Conservation (phyloP, 441 rosid species). For the Erodium chrysanthum region DNA sequence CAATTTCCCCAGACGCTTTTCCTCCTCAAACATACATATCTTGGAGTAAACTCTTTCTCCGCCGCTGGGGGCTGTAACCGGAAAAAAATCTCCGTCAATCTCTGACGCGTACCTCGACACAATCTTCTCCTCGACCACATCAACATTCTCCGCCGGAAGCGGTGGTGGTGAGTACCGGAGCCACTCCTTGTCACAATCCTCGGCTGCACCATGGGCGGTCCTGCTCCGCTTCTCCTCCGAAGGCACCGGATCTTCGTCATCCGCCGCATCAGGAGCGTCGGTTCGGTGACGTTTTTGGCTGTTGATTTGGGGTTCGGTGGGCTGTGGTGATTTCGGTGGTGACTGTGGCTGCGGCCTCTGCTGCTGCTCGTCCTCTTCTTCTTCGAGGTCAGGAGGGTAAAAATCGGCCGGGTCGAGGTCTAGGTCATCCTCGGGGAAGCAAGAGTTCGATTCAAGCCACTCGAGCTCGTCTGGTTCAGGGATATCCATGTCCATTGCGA, state of each 20-base stretch:
- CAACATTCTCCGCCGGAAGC: conserved; percentile 28
- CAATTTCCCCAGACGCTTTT: conserved; percentile 33
- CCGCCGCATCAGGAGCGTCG: conserved; percentile 21
- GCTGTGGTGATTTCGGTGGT: conserved; percentile 18
- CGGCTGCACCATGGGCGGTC: conserved; percentile 20
- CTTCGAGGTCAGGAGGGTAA: conserved; percentile 19
- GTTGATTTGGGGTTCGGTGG: conserved; percentile 18
- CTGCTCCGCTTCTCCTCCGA: conserved; percentile 51
- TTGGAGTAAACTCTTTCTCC: conserved; percentile 86
- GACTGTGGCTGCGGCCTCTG: conserved; percentile 16
- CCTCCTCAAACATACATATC: conserved; percentile 42
- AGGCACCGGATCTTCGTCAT: conserved; percentile 14
- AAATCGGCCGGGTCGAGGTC: conserved; percentile 31
- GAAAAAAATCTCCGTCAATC: conserved; percentile 75
- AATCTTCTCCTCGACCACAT: conserved; percentile 30
- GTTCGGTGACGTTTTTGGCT: conserved; percentile 46
- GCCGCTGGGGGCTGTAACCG: conserved; percentile 71
- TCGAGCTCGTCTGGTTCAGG: conserved; percentile 86
- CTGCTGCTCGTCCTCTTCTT: neutral
- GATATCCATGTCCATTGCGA: conserved; percentile 40
- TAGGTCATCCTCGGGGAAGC: conserved; percentile 32
- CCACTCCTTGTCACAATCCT: conserved; percentile 55
- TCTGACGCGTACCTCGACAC: conserved; percentile 58
- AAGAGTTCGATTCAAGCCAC: conserved; percentile 67
- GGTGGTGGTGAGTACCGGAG: conserved; percentile 42